Base-by-base conservation (phyloP, 2,329 filamentous ascomycete species). In the Tolypocladium ophioglossoides region DNA sequence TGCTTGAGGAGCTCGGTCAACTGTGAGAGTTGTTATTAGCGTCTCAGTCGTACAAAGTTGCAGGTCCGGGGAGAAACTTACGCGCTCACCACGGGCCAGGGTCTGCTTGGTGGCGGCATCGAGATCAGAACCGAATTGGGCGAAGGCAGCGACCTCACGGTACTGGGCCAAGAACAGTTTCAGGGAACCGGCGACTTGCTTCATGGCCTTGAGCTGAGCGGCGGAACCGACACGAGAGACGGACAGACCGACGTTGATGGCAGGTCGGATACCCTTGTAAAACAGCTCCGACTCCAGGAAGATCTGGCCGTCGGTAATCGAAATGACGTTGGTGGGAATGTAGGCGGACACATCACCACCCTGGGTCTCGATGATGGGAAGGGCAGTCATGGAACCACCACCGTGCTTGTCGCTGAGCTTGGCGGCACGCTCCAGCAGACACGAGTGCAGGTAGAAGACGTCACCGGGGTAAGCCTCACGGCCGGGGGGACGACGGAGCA, bases 81-180 rank as follows among this genome's bases (percentile, higher is more conserved):
- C 86, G 82, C 94, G 91, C 83, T 97, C 92, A 89, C 94, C 94
- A 87, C 94, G 91, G 81, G 73, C 86, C 65, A 99, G 86, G 60
- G 92, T 97, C 82, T 97, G 94, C 87, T 96, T 97, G 77, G 94
- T 99, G 66, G 94, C 85, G 67, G 94, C 94, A 80, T 99, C 94
- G 66, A 99, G 82, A 83, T 99, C 94, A 72, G 94, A 99, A 87
- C 94, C 94, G 85, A 99, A 99, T 80, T 99, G 94, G 68, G 94
- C 92, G 79, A 99, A 99, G 67, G 94, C 94, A 70, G 94, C 94
- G 61, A 99, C 94, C 79, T 99, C 94, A 94, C 94, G 94, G 86
- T 99, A 99, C 82, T 99, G 94, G 69, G 94, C 94, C 88, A 99
- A 89, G 91, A 97, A 99, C 68, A 99, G 91, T 86, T 99, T 99